These are phyloP conservation scores for Thelonectria rubi DNA, from an alignment of 2,329 filamentous ascomycete species.

Conservation along the genomic window DNA sequence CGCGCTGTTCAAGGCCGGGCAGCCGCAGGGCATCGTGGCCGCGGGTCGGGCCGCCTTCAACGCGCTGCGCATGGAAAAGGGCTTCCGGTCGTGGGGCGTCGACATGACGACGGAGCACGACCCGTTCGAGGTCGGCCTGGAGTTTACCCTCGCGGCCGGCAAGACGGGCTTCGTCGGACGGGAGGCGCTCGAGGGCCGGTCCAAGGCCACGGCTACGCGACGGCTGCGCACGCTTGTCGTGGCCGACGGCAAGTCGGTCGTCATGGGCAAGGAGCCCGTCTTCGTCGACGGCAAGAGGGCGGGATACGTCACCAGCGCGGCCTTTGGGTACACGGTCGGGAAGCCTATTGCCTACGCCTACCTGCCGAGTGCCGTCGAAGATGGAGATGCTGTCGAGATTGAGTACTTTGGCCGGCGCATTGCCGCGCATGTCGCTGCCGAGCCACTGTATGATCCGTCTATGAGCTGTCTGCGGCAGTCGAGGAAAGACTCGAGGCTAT, in stretches of 20 bases:
- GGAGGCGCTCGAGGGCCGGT: conserved; percentile 54
- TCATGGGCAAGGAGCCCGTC: conserved; percentile 70
- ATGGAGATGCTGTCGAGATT: conserved; percentile 64
- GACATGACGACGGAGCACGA: conserved; percentile 70
- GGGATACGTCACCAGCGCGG: conserved; percentile 69
- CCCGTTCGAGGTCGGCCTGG: conserved; percentile 67
- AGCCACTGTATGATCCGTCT: conserved; percentile 48
- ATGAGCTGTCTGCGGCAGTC: neutral
- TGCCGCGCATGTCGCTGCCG: conserved; percentile 60
- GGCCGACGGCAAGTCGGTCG: conserved; percentile 64
- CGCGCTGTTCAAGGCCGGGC: conserved; percentile 62
- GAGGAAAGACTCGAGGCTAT: neutral
- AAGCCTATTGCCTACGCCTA: conserved; percentile 69
- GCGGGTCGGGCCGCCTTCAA: conserved; percentile 68
- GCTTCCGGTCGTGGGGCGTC: conserved; percentile 63
- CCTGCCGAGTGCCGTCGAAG: conserved; percentile 56
- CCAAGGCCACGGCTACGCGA: conserved; percentile 47
- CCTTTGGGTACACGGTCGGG: conserved; percentile 66
- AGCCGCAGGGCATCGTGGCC: conserved; percentile 63
- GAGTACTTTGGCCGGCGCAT: conserved; percentile 68
- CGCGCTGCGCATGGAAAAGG: conserved; percentile 67
- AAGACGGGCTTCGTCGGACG: conserved; percentile 63
- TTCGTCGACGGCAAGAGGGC: conserved; percentile 56
- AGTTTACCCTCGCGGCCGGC: conserved; percentile 55
- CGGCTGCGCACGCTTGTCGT: conserved; percentile 61